Percentiles rank a stretch among this genome's conserved stretches.
Conservation (phyloP, 768 basidiomycete genomes). For the Calocybe gangraenosa region DNA sequence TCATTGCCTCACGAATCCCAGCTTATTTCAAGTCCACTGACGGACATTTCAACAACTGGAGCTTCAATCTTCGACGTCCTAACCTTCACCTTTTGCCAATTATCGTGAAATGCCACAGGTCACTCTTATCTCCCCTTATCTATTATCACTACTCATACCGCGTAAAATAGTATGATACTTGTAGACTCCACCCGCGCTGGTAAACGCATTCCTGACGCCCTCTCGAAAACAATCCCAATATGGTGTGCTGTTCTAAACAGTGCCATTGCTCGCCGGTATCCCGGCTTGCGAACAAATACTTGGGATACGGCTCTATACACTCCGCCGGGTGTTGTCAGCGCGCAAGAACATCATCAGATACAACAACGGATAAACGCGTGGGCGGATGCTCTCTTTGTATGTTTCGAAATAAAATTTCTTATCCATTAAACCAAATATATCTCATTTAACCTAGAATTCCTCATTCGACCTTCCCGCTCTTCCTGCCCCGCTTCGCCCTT, state of each 20-base stretch:
- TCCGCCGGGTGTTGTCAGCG: constrained; percentile 62
- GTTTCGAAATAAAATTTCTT: not conserved
- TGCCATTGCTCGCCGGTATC: constrained; percentile 37
- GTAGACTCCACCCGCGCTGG: constrained; percentile 93
- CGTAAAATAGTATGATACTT: constrained; percentile 59
- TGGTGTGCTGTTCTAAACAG: constrained; percentile 92
- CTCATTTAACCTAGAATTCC: constrained; percentile 45
- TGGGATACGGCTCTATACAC: constrained; percentile 69
- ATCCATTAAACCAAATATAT: not conserved
- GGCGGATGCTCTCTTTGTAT: constrained; percentile 65
- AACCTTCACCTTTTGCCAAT: constrained; percentile 76
- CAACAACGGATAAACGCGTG: constrained; percentile 58
- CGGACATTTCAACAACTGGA: constrained; percentile 82
- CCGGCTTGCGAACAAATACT: constrained; percentile 15
- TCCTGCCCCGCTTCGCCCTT: constrained; percentile 65
- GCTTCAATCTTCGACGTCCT: constrained; percentile 77
- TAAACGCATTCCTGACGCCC: constrained; percentile 90
- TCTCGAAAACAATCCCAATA: constrained; percentile 90
- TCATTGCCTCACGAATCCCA: constrained; percentile 35
- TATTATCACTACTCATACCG: constrained; percentile 2
- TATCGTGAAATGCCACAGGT: constrained; percentile 58
- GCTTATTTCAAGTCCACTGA: constrained; percentile 95
- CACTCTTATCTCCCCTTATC: constrained; percentile 15
- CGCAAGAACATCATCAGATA: constrained; percentile 81
- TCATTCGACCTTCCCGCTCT: constrained; percentile 66